Evolutionary conservation across 495 filamentous ascomycete species (phyloP).

Genomic region (Penicillium turbatum): DNA sequence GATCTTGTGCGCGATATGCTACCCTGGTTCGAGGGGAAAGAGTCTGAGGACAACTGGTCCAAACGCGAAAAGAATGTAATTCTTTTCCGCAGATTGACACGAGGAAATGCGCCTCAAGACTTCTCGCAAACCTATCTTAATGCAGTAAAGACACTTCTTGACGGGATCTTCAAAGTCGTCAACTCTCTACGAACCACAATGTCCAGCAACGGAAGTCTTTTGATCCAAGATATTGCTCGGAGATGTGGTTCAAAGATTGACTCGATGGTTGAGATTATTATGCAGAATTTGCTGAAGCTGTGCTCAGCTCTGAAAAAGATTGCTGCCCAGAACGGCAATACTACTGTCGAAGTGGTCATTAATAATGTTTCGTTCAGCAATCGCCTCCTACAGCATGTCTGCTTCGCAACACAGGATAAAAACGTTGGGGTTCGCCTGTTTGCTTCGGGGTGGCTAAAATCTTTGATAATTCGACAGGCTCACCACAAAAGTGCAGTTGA

Average conservation of each 20-base stretch:
- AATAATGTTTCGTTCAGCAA: constrained; percentile 69
- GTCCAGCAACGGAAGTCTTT: constrained; percentile 74
- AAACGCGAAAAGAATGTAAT: constrained; percentile 73
- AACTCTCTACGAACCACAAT: constrained; percentile 86
- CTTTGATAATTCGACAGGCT: constrained; percentile 69
- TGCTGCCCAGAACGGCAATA: constrained; percentile 70
- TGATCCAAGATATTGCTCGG: constrained; percentile 81
- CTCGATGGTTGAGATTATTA: constrained; percentile 81
- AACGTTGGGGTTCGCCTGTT: constrained; percentile 79
- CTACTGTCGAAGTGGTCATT: constrained; percentile 70
- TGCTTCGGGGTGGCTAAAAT: constrained; percentile 78
- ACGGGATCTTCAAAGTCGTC: constrained; percentile 85
- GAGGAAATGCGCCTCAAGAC: constrained; percentile 78
- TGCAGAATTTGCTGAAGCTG: constrained; percentile 86
- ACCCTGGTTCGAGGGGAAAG: constrained; percentile 77
- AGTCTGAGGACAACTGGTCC: constrained; percentile 88
- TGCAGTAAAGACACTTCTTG: constrained; percentile 68
- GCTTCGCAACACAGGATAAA: constrained; percentile 78
- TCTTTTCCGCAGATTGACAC: constrained; percentile 70
- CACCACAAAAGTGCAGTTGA: constrained; percentile 78
- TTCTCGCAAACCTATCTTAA: constrained; percentile 64
- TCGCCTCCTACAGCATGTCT: constrained; percentile 79
- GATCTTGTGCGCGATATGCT: constrained; percentile 78
- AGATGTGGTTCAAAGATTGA: constrained; percentile 75
- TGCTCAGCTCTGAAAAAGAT: constrained; percentile 89